Evolutionary conservation across 169 alveolate genomes (phyloP).

Genomic region (Miamiensis avidus): DNA sequence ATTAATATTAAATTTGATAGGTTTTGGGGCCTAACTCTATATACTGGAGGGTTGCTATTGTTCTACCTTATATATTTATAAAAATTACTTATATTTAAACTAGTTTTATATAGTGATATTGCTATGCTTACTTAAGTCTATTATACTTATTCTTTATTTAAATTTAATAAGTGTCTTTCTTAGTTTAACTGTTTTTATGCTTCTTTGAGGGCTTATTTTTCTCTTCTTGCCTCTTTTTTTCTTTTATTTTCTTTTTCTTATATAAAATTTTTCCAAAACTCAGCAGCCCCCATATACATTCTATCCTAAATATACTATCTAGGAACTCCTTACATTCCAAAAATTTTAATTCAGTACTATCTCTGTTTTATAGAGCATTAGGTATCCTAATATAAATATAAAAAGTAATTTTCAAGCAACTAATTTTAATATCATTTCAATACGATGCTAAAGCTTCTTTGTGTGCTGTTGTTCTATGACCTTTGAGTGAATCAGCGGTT

Average conservation of each 20-base stretch:
- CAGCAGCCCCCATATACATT: neutral
- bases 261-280: neutral
- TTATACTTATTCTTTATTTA: neutral
- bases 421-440: neutral
- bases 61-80: too few relatives aligned
- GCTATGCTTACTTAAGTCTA: neutral
- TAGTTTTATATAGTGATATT: too few relatives aligned
- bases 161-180: neutral
- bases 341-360: constrained; percentile 91
- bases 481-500: constrained; percentile 87
- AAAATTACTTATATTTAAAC: too few relatives aligned
- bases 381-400: constrained; percentile 87
- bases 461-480: constrained; percentile 90
- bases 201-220: neutral
- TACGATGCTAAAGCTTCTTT: constrained; percentile 51
- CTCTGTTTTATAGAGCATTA: constrained; percentile 96
- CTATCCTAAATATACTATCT: neutral
- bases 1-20: too few relatives aligned
- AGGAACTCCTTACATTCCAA: constrained; percentile 99
- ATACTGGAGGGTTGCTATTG: too few relatives aligned
- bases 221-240: neutral
- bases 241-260: neutral
- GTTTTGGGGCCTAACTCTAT: too few relatives aligned
- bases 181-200: neutral
- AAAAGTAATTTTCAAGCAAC: too few relatives aligned